These are phyloP conservation scores for Plasmopara muralis DNA, from an alignment of 352 stramenopile species.

Conservation along the genomic window DNA sequence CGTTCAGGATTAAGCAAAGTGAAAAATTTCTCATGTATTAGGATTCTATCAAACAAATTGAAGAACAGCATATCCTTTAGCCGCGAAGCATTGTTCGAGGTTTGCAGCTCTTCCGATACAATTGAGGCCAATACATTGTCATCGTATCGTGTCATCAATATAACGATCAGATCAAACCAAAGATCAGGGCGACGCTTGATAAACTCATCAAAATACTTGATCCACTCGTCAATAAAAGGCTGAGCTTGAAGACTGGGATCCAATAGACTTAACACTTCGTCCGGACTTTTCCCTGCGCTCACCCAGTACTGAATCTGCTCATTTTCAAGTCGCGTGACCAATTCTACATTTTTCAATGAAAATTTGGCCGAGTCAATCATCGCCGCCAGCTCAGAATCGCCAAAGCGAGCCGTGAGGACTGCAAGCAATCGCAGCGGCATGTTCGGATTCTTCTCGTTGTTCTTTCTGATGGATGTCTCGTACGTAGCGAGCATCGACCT, in stretches of 20 bases:
- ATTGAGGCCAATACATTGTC: not conserved
- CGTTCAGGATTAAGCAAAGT: not conserved
- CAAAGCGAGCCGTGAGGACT: conserved; percentile 6
- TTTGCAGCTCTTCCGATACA: not conserved
- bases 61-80: conserved; percentile 9
- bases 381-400: conserved; percentile 6
- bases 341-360: not conserved
- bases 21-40: not conserved
- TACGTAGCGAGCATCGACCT: conserved; percentile 5
- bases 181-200: not conserved
- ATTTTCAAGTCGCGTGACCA: conserved; percentile 3
- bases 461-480: conserved; percentile 6
- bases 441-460: conserved; percentile 7
- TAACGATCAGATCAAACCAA: not conserved
- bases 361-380: conserved; percentile 12
- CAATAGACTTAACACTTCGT: conserved; percentile 5
- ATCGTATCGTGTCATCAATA: conserved; percentile 1
- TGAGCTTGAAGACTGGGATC: conserved; percentile 4
- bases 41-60: conserved; percentile 8
- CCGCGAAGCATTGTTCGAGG: not conserved
- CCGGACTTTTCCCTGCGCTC: not conserved
- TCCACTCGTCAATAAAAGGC: conserved; percentile 2
- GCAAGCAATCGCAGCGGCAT: conserved; percentile 5
- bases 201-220: conserved; percentile 5
- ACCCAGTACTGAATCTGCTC: conserved; percentile 8